These are phyloP conservation scores for Alternaria burnsii DNA, from an alignment of 2,329 filamentous ascomycete genomes.

Conservation along the genomic window DNA sequence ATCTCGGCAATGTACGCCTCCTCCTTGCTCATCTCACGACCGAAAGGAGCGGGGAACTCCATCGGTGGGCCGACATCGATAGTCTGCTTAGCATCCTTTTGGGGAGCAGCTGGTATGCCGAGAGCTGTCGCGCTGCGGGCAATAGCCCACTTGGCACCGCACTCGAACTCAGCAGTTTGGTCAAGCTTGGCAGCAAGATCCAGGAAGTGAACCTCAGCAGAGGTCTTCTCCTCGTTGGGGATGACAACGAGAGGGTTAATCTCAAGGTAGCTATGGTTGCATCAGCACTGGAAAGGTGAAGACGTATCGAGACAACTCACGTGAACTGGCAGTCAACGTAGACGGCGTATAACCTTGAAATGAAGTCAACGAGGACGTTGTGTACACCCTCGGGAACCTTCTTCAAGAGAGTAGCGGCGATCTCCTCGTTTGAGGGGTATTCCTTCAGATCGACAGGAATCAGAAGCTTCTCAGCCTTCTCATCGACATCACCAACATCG, in stretches of 20 bases:
- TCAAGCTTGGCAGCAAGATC: slow-evolving; percentile 98
- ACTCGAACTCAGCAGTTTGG: slow-evolving; percentile 99
- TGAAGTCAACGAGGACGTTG: slow-evolving; percentile 99
- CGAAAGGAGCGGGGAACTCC: slow-evolving; percentile 98
- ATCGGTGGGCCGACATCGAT: slow-evolving; percentile 97
- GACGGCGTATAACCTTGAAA: slow-evolving; percentile 96
- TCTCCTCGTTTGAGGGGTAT: slow-evolving; percentile 95
- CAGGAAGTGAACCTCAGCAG: slow-evolving; percentile 95
- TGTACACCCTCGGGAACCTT: slow-evolving; percentile 95
- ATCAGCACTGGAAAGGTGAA: slow-evolving; percentile 23
- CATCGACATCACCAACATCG: slow-evolving; percentile 98
- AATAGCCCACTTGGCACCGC: slow-evolving; percentile 98
- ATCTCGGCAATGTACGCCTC: slow-evolving; percentile 99
- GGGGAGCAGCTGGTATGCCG: slow-evolving; percentile 72
- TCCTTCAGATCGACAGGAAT: slow-evolving; percentile 94
- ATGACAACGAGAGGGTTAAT: slow-evolving; percentile 99
- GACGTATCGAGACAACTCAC: slow-evolving; percentile 37
- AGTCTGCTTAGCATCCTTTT: slow-evolving; percentile 78
- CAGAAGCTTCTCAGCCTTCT: slow-evolving; percentile 97
- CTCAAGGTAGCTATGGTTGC: slow-evolving; percentile 76
- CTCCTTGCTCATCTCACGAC: slow-evolving; percentile 97
- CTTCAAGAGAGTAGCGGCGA: slow-evolving; percentile 83
- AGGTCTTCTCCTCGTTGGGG: slow-evolving; percentile 90
- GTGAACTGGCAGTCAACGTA: slow-evolving; percentile 99
- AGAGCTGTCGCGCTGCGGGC: slow-evolving; percentile 89